phyloP scores from a whole-genome alignment of 768 basidiomycete genomes.

The Suillus placidus region DNA sequence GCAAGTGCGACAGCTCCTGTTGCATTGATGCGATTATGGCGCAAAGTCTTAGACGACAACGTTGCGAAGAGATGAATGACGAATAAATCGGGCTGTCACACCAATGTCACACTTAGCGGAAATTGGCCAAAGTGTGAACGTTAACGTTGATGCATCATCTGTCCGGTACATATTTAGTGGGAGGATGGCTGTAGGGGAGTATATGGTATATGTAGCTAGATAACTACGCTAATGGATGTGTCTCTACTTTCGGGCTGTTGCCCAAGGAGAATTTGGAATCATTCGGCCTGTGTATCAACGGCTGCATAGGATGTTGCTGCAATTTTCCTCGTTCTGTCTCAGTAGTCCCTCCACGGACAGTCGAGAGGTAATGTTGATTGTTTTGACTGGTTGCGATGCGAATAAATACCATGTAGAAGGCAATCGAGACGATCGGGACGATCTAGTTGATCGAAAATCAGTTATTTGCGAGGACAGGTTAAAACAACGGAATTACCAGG shows the following conservation, averaged over 20 bases:
- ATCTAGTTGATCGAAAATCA: not conserved
- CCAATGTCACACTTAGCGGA: not conserved
- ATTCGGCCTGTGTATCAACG: not conserved
- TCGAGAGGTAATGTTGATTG: not conserved
- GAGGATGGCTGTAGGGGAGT: not conserved
- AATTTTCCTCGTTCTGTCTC: not conserved
- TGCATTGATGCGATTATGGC: constrained; percentile 83
- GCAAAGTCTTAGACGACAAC: constrained; percentile 78
- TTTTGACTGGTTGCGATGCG: not conserved
- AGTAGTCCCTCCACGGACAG: not conserved
- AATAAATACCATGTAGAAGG: not conserved
- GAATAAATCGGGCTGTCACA: constrained; percentile 72
- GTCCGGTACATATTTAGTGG: not conserved
- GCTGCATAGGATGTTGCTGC: not conserved
- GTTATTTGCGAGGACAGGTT: not conserved
- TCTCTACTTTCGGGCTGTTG: not conserved
- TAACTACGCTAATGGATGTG: not conserved
- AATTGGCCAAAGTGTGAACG: not conserved
- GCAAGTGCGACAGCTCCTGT: constrained; percentile 91
- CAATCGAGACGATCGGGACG: not conserved
- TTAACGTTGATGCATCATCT: no score
- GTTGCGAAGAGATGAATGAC: constrained; percentile 81
- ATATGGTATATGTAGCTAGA: not conserved
- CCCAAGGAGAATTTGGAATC: not conserved
- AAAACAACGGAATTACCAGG: not conserved